Conservation (phyloP, 2,329 filamentous ascomycete genomes). For the Clonostachys rosea region DNA sequence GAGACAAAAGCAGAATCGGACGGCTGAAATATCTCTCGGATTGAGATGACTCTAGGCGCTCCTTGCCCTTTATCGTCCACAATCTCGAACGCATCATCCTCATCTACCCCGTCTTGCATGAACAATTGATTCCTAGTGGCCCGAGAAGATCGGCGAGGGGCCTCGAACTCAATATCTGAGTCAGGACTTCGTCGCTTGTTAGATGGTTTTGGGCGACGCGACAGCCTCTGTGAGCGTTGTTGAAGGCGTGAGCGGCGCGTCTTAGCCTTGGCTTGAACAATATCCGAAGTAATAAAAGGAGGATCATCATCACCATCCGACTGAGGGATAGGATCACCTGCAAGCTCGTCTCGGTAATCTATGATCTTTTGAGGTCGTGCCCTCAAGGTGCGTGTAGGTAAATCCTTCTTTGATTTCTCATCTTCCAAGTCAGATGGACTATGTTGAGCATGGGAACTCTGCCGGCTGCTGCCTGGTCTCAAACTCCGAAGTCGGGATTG, state of each 20-base stretch:
- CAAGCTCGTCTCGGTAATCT: conserved; percentile 2
- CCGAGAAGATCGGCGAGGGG: conserved; percentile 42
- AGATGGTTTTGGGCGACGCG: too few species aligned
- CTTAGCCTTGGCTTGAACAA: too few species aligned
- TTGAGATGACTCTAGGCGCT: conserved; percentile 52
- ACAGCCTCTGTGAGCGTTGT: too few species aligned
- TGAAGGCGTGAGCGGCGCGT: too few species aligned
- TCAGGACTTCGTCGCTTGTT: conserved; percentile 7
- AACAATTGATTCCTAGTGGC: conserved; percentile 33
- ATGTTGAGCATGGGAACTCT: too few species aligned
- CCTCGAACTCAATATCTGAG: conserved; percentile 50
- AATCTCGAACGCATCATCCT: conserved; percentile 56
- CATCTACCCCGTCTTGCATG: conserved; percentile 47
- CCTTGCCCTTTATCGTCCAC: conserved; percentile 38
- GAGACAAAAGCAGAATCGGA: conserved; percentile 62
- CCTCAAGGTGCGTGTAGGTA: too few species aligned
- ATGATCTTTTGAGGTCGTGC: background rate
- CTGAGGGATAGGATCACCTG: background rate
- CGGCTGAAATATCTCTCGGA: conserved; percentile 70
- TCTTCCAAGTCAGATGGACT: too few species aligned
- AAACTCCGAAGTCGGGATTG: too few species aligned
- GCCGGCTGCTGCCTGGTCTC: too few species aligned
- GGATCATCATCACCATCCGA: conserved; percentile 22
- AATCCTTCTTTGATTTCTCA: too few species aligned
- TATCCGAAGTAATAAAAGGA: too few species aligned